These are phyloP conservation scores for Silybum marianum DNA, from an alignment of 129 eudicot genomes.

Conservation along the genomic window DNA sequence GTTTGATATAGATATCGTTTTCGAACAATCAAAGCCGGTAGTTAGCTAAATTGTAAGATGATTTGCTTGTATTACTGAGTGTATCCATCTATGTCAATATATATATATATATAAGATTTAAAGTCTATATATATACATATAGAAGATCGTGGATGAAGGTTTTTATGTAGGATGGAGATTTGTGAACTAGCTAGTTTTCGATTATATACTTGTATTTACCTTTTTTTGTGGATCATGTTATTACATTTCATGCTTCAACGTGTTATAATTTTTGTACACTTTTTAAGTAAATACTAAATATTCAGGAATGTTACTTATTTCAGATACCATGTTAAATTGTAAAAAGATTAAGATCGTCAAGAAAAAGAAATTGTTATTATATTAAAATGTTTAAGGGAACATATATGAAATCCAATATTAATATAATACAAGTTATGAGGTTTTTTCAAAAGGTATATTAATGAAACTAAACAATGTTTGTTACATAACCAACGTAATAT, in stretches of 20 bases:
- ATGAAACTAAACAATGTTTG: too few species aligned
- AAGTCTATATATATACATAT: too few species aligned
- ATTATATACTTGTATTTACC: not conserved
- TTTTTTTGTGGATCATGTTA: not conserved
- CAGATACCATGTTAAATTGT: not conserved
- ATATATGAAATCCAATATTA: not conserved
- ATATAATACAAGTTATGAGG: too few species aligned
- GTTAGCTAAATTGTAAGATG: conserved; percentile 15
- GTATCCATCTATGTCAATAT: not conserved
- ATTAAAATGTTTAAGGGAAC: not conserved
- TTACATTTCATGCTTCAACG: too few species aligned
- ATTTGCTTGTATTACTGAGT: not conserved
- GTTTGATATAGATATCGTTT: not conserved
- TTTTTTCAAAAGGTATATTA: too few species aligned
- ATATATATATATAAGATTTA: too few species aligned
- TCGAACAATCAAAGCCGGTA: not conserved
- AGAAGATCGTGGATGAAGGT: not conserved
- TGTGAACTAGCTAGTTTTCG: not conserved
- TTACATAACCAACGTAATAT: too few species aligned
- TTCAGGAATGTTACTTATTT: too few species aligned
- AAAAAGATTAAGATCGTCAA: not conserved
- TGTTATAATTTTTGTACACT: too few species aligned
- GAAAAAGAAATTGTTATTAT: not conserved
- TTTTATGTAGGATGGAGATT: not conserved
- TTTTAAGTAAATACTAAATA: too few species aligned